These are phyloP conservation scores for Corinectria fuckeliana DNA, from an alignment of 2,329 filamentous ascomycete species.

Conservation along the genomic window DNA sequence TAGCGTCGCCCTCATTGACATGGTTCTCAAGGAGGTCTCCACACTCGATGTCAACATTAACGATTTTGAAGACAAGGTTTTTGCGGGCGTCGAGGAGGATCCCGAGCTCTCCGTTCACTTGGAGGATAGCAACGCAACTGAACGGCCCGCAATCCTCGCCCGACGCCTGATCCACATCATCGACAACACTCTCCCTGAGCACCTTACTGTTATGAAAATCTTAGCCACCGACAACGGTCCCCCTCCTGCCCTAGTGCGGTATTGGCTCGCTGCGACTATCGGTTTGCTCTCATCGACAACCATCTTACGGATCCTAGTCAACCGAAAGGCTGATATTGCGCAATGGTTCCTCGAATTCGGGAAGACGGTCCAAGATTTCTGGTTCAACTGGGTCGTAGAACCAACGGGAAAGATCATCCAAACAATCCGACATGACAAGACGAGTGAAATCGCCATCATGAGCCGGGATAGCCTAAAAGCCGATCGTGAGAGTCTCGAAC, in stretches of 20 bases:
- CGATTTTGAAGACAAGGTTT: conserved; percentile 71
- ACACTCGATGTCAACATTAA: conserved; percentile 66
- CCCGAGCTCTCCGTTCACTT: conserved; percentile 62
- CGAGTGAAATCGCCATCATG: conserved; percentile 95
- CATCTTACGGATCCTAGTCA: conserved; percentile 78
- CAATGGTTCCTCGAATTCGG: conserved; percentile 83
- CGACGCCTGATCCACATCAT: conserved; percentile 74
- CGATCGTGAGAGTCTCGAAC: conserved; percentile 88
- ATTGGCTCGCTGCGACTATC: conserved; percentile 81
- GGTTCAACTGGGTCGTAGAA: conserved; percentile 94
- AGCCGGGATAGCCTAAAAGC: conserved; percentile 90
- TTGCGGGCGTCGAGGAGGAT: conserved; percentile 67
- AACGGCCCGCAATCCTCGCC: conserved; percentile 67
- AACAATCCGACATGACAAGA: conserved; percentile 91
- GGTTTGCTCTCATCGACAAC: conserved; percentile 85
- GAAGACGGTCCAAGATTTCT: conserved; percentile 83
- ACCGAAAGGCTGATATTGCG: conserved; percentile 76
- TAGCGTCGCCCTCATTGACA: conserved; percentile 85
- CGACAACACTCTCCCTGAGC: conserved; percentile 69
- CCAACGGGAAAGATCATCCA: conserved; percentile 82
- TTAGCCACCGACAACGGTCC: conserved; percentile 72
- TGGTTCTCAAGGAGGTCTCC: conserved; percentile 76
- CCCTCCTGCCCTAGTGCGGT: conserved; percentile 77
- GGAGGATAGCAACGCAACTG: conserved; percentile 51
- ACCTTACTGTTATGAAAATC: conserved; percentile 62